These are phyloP conservation scores for Pseudogymnoascus sp. DNA, from an alignment of 2,329 filamentous ascomycete genomes.

Conservation along the genomic window DNA sequence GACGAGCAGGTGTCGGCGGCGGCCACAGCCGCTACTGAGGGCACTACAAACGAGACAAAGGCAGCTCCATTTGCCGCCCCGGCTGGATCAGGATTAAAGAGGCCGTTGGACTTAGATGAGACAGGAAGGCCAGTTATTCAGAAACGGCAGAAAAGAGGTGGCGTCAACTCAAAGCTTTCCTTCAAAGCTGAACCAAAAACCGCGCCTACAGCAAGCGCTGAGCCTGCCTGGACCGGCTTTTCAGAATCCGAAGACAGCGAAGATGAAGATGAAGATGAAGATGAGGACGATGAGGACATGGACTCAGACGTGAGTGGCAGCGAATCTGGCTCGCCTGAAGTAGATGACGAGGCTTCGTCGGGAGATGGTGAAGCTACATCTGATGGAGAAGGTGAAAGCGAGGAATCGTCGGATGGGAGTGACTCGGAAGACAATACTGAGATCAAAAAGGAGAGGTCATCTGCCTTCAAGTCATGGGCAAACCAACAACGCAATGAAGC, in stretches of 20 bases:
- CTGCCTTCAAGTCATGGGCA: slow-evolving; percentile 92
- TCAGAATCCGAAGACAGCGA: slow-evolving; percentile 24
- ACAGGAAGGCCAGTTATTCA: slow-evolving; percentile 70
- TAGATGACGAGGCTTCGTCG: slow-evolving; percentile 13
- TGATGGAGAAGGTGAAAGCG: slow-evolving; percentile 20
- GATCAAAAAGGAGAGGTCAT: slow-evolving; percentile 36
- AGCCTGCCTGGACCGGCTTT: slow-evolving; percentile 56
- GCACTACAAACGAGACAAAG: neutral
- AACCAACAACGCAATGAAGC: slow-evolving; percentile 77
- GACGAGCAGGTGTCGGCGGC: slow-evolving; percentile 18
- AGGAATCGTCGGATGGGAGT: slow-evolving; percentile 23
- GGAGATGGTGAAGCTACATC: slow-evolving; percentile 19
- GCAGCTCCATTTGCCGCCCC: neutral
- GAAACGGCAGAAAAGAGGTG: slow-evolving; percentile 68
- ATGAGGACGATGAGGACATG: slow-evolving; percentile 15
- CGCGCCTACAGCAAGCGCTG: slow-evolving; percentile 34
- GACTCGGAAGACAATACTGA: slow-evolving; percentile 30
- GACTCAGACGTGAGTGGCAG: slow-evolving; percentile 18
- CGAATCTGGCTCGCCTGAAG: slow-evolving; percentile 16
- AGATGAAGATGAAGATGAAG: neutral
- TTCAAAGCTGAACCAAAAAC: slow-evolving; percentile 35
- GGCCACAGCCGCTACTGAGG: slow-evolving; percentile 10
- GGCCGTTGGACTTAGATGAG: slow-evolving; percentile 72
- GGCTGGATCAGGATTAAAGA: slow-evolving; percentile 58
- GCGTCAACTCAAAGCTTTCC: slow-evolving; percentile 44